Evolutionary conservation across 345 rosid genomes (phyloP).

Genomic region (Aethionema arabicum): DNA sequence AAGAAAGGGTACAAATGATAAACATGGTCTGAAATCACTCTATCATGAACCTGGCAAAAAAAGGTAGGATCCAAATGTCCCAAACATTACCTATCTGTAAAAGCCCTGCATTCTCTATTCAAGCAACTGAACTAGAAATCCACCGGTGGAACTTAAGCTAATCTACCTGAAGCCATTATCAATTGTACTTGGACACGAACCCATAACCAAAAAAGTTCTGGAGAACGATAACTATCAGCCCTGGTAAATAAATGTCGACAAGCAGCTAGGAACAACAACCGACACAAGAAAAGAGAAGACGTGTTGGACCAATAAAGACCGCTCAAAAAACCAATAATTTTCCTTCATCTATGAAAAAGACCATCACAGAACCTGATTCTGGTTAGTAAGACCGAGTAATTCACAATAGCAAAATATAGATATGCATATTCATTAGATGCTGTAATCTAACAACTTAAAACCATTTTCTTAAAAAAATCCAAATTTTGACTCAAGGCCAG

Average conservation of each 20-base stretch:
- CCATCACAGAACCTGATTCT: conserved; percentile 11
- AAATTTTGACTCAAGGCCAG: conserved; percentile 12
- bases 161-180: conserved; percentile 5
- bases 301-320: neutral
- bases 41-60: conserved; percentile 19
- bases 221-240: conserved; percentile 8
- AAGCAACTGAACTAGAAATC: conserved; percentile 8
- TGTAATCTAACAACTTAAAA: conserved; percentile 14
- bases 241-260: neutral
- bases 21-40: conserved; percentile 8
- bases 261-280: conserved; percentile 10
- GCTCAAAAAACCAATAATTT: neutral
- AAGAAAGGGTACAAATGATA: conserved; percentile 3
- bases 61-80: conserved; percentile 11
- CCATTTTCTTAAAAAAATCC: neutral
- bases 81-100: conserved; percentile 15
- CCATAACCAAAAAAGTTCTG: conserved; percentile 7
- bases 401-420: neutral
- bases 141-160: conserved; percentile 3
- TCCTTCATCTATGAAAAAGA: conserved; percentile 4
- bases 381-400: conserved; percentile 5
- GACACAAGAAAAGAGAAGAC: conserved; percentile 14
- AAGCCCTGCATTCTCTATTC: neutral
- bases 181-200: conserved; percentile 10
- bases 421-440: conserved; percentile 16